These are phyloP conservation scores for Trichosporon coremiiforme DNA, from an alignment of 1,284 basidiomycete species.

Conservation along the genomic window DNA sequence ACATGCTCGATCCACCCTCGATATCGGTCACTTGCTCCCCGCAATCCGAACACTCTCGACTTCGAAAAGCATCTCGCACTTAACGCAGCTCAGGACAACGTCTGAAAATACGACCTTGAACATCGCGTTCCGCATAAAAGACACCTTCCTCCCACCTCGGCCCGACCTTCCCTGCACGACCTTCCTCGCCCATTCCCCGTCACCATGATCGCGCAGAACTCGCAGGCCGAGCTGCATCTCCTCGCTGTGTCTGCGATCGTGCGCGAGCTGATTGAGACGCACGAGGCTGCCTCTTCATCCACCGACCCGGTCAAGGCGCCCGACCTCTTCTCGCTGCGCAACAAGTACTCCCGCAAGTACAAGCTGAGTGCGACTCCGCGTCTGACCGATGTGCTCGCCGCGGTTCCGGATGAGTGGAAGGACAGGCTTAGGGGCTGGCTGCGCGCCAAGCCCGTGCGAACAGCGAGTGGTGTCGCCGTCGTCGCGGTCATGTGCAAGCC, in stretches of 20 bases:
- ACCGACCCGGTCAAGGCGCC: slow-evolving; percentile 42
- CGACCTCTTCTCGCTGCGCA: slow-evolving; percentile 84
- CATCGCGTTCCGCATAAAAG: no score
- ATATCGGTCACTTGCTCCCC: neutral
- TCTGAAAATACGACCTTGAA: neutral
- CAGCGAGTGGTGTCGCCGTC: slow-evolving; percentile 97
- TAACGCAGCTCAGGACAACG: neutral
- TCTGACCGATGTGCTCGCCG: slow-evolving; percentile 96
- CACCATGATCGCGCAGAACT: slow-evolving; percentile 40
- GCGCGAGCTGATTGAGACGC: slow-evolving; percentile 76
- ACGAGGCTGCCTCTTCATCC: slow-evolving; percentile 40
- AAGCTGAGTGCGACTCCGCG: slow-evolving; percentile 83
- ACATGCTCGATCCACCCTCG: neutral
- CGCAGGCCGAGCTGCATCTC: slow-evolving; percentile 86
- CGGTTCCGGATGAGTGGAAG: slow-evolving; percentile 96
- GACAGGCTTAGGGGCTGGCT: slow-evolving; percentile 86
- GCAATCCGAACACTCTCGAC: neutral
- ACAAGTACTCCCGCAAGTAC: slow-evolving; percentile 86
- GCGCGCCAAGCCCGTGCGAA: slow-evolving; percentile 91
- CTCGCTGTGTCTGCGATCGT: slow-evolving; percentile 94
- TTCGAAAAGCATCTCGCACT: neutral
- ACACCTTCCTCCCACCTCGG: no score
- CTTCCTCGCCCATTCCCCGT: no score
- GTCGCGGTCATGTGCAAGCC: slow-evolving; percentile 99
- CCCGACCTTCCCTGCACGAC: no score